A percentile compares a stretch with the other conserved stretches of the same genome.
phyloP scores from a whole-genome alignment of 768 basidiomycete species.

The Mycena rosella region DNA sequence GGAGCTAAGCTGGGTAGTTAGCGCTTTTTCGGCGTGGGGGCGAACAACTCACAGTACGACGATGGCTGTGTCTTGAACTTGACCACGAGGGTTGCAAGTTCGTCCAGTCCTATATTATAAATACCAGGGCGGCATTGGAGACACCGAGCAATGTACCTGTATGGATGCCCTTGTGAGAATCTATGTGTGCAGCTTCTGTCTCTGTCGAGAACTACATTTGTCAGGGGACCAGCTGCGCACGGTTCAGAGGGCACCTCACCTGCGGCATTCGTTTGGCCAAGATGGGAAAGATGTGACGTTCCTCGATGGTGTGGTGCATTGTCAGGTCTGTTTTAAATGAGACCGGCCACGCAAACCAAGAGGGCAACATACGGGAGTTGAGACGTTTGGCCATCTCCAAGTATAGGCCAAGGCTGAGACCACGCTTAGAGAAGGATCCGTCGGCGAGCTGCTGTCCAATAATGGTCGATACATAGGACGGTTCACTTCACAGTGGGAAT shows the following conservation, averaged over 20 bases:
- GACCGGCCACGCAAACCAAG: not conserved
- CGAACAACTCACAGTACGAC: conserved; percentile 50
- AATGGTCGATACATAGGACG: not conserved
- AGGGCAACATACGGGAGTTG: conserved; percentile 51
- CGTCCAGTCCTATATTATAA: conserved; percentile 50
- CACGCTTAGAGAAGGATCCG: conserved; percentile 61
- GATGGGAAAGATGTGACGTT: conserved; percentile 63
- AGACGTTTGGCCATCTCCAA: conserved; percentile 55
- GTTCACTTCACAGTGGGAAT: not conserved
- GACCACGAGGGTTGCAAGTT: conserved; percentile 52
- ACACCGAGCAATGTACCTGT: conserved; percentile 41
- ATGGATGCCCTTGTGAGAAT: conserved; percentile 67
- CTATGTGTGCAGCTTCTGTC: conserved; percentile 58
- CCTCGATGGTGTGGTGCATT: conserved; percentile 69
- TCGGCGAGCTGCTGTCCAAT: conserved; percentile 58
- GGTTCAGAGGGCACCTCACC: not conserved
- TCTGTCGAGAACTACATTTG: conserved; percentile 51
- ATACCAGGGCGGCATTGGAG: not conserved
- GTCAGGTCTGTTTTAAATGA: conserved; percentile 57
- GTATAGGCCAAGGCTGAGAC: conserved; percentile 57
- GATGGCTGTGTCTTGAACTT: conserved; percentile 59
- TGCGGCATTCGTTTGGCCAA: conserved; percentile 62
- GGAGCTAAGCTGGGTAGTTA: conserved; percentile 44
- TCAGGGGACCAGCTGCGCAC: not conserved
- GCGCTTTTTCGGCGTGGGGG: not conserved